phyloP scores from a whole-genome alignment of 306 rosid species.

The Styphnolobium japonicum region DNA sequence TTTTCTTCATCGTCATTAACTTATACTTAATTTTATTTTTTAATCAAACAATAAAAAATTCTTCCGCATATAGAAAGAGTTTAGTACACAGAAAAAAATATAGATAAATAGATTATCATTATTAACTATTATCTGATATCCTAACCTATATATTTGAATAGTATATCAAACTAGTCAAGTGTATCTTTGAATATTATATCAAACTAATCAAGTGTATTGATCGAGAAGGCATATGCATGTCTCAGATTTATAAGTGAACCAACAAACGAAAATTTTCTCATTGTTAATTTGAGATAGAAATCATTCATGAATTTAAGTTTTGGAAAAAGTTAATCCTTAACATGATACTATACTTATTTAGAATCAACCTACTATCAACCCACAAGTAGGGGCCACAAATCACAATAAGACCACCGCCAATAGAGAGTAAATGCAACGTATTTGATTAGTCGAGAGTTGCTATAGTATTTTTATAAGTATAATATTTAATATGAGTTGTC shows the following conservation, averaged over 20 bases:
- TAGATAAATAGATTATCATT: neutral
- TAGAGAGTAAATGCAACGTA: neutral
- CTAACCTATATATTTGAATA: neutral
- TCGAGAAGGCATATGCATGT: neutral
- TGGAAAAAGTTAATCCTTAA: no score
- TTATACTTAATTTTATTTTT: neutral
- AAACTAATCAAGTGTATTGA: constrained; percentile 1
- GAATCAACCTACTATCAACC: no score
- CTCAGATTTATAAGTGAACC: neutral
- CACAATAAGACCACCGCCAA: no score
- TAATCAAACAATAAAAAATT: neutral
- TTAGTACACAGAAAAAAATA: neutral
- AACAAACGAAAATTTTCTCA: neutral
- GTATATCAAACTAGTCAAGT: constrained; percentile 10
- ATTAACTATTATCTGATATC: neutral
- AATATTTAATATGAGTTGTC: no score
- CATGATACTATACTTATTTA: no score
- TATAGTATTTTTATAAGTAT: no score
- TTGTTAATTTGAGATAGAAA: no score
- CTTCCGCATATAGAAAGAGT: neutral
- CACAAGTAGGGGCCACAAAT: neutral
- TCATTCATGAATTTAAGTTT: no score
- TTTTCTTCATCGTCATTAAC: neutral
- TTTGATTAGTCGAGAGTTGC: neutral
- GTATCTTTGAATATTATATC: neutral